A percentile compares a stretch with the other conserved stretches of the same genome.
These are phyloP conservation scores for Turnera subulata DNA, from an alignment of 345 rosid species.

Conservation along the genomic window DNA sequence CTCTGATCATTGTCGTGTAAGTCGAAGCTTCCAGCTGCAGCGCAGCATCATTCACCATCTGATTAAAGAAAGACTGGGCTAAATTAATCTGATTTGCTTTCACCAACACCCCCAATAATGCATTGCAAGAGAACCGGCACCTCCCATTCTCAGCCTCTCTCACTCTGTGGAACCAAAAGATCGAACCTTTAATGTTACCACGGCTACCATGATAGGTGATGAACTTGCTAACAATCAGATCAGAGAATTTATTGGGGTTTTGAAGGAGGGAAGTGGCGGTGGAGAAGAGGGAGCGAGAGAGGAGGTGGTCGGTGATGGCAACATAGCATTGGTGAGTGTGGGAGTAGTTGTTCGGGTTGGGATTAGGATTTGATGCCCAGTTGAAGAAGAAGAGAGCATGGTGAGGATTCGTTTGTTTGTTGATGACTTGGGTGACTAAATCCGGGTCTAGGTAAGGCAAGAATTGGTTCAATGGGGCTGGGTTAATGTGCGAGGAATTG, in stretches of 20 bases:
- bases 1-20: slow-evolving; percentile 34
- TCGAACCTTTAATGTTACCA: slow-evolving; percentile 26
- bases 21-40: slow-evolving; percentile 35
- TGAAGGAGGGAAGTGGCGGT: slow-evolving; percentile 26
- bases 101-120: slow-evolving; percentile 32
- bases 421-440: background rate
- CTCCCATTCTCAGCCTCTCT: slow-evolving; percentile 19
- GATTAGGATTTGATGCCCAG: background rate
- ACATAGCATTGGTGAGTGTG: slow-evolving; percentile 26
- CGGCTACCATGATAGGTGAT: slow-evolving; percentile 30
- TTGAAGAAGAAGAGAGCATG: slow-evolving; percentile 1
- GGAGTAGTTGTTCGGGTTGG: slow-evolving; percentile 17
- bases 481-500: slow-evolving; percentile 2
- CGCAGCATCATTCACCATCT: slow-evolving; percentile 14
- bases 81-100: slow-evolving; percentile 16
- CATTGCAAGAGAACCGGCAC: slow-evolving; percentile 31
- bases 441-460: background rate
- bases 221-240: slow-evolving; percentile 28
- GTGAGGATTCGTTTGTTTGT: background rate
- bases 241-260: slow-evolving; percentile 24
- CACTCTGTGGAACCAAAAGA: slow-evolving; percentile 36
- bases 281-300: slow-evolving; percentile 27
- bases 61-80: slow-evolving; percentile 24
- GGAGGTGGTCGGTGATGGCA: slow-evolving; percentile 32
- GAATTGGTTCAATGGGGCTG: slow-evolving; percentile 18